phyloP scores from a whole-genome alignment of 2,329 filamentous ascomycete species.

The Cadophora sp. region DNA sequence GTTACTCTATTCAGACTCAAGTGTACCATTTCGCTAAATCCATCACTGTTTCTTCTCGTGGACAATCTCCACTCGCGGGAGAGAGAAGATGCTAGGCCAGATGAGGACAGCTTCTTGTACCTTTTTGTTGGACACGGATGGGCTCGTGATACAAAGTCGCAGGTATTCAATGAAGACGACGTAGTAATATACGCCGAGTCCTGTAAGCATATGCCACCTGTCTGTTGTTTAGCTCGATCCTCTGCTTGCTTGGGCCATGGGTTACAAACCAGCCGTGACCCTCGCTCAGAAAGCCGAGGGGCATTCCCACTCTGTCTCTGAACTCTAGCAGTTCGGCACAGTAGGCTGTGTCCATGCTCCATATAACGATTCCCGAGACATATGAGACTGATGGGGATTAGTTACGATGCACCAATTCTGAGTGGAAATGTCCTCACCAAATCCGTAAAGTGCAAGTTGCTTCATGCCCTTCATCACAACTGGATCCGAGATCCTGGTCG shows the following conservation, averaged over 20 bases:
- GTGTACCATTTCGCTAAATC: background rate
- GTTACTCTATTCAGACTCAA: background rate
- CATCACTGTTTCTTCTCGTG: background rate
- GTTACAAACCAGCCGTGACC: slow-evolving; percentile 26
- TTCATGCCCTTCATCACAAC: slow-evolving; percentile 18
- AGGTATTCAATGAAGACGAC: slow-evolving; percentile 31
- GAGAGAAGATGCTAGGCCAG: background rate
- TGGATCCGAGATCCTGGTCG: slow-evolving; percentile 9
- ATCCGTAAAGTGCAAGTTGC: slow-evolving; percentile 22
- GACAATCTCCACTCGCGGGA: background rate
- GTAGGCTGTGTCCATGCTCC: slow-evolving; percentile 23
- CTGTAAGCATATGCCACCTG: slow-evolving; percentile 29
- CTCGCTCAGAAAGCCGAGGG: slow-evolving; percentile 27
- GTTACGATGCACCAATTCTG: background rate
- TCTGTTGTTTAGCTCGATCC: background rate
- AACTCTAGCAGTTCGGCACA: slow-evolving; percentile 20
- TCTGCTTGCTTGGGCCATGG: background rate
- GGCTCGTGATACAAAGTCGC: slow-evolving; percentile 14
- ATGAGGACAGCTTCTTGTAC: background rate
- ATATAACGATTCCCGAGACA: slow-evolving; percentile 18
- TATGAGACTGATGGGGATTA: slow-evolving; percentile 17
- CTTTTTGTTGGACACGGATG: background rate
- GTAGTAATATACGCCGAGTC: slow-evolving; percentile 28
- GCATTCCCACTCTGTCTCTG: slow-evolving; percentile 27
- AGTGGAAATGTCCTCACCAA: slow-evolving; percentile 15